Percentiles rank a stretch among this genome's conserved stretches.
Evolutionary conservation across 1,284 basidiomycete species (phyloP).

Genomic region (Mycena sp.): DNA sequence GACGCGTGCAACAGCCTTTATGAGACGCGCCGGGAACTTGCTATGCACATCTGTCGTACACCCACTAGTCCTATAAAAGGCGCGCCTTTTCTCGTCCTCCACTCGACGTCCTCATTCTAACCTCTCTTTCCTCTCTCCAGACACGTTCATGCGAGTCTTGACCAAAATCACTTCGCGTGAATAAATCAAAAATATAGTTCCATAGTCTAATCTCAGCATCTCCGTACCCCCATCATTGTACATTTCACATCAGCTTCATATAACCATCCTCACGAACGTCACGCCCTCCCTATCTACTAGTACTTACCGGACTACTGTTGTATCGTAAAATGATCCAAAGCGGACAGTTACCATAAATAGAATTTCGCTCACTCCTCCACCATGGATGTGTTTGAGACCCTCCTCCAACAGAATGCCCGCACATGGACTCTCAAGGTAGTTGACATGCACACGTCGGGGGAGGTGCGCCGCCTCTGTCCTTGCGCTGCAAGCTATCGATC

Average conservation of each 20-base stretch:
- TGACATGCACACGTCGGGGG: slow-evolving; percentile 53
- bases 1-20: slow-evolving; percentile 36
- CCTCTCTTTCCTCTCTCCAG: slow-evolving; percentile 8
- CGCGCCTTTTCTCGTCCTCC: background rate
- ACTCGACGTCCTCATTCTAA: background rate
- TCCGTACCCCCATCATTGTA: background rate
- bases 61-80: slow-evolving; percentile 38
- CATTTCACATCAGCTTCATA: background rate
- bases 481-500: slow-evolving; percentile 1
- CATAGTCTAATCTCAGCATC: background rate
- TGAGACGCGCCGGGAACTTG: slow-evolving; percentile 36
- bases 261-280: background rate
- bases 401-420: slow-evolving; percentile 22
- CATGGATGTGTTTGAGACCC: slow-evolving; percentile 39
- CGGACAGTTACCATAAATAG: slow-evolving; percentile 19
- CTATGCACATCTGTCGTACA: slow-evolving; percentile 38
- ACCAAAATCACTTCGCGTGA: slow-evolving; percentile 28
- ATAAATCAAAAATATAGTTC: background rate
- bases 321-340: too few species aligned
- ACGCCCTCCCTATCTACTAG: background rate
- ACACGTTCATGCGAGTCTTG: slow-evolving; percentile 29
- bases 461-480: slow-evolving; percentile 38
- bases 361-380: slow-evolving; percentile 4
- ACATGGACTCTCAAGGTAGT: slow-evolving; percentile 39
- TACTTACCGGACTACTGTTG: background rate